Conservation (phyloP, 257 asterid genomes). For the Solanum peruvianum region DNA sequence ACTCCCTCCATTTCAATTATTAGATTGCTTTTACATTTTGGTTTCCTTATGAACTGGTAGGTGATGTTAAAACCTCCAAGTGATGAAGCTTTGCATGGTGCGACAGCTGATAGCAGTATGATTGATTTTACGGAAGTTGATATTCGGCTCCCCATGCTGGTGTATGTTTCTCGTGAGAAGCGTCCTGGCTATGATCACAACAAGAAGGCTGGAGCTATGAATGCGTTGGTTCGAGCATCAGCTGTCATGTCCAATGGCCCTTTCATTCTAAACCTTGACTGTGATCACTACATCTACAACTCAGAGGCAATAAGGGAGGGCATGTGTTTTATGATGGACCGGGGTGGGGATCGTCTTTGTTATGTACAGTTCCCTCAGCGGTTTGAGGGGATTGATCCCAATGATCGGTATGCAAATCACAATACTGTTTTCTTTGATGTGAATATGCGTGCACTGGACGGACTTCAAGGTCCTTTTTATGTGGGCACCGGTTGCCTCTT, state of each 20-base stretch:
- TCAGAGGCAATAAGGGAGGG: slow-evolving; percentile 75
- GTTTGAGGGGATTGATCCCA: slow-evolving; percentile 84
- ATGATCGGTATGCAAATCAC: slow-evolving; percentile 80
- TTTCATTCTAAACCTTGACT: slow-evolving; percentile 76
- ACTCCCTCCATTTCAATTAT: not conserved
- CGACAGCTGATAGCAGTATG: slow-evolving; percentile 26
- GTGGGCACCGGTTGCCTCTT: slow-evolving; percentile 89
- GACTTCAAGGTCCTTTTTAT: slow-evolving; percentile 78
- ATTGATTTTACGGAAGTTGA: slow-evolving; percentile 59
- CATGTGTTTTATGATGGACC: slow-evolving; percentile 87
- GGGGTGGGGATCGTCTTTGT: slow-evolving; percentile 77
- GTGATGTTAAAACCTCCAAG: slow-evolving; percentile 95
- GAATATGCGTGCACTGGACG: slow-evolving; percentile 85
- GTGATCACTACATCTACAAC: slow-evolving; percentile 87
- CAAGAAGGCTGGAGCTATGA: slow-evolving; percentile 95
- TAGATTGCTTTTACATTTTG: not conserved
- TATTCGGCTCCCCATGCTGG: slow-evolving; percentile 81
- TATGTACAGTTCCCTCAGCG: slow-evolving; percentile 77
- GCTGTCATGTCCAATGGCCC: slow-evolving; percentile 96
- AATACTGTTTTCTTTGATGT: slow-evolving; percentile 84
- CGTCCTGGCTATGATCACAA: slow-evolving; percentile 91
- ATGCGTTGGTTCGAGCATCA: slow-evolving; percentile 78
- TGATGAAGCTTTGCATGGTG: slow-evolving; percentile 56
- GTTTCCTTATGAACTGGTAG: slow-evolving; percentile 24
- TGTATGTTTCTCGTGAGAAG: slow-evolving; percentile 79